Percentiles rank a stretch among this genome's conserved stretches.
phyloP scores from a whole-genome alignment of 768 basidiomycete species.

The Mycena sanguinolenta region DNA sequence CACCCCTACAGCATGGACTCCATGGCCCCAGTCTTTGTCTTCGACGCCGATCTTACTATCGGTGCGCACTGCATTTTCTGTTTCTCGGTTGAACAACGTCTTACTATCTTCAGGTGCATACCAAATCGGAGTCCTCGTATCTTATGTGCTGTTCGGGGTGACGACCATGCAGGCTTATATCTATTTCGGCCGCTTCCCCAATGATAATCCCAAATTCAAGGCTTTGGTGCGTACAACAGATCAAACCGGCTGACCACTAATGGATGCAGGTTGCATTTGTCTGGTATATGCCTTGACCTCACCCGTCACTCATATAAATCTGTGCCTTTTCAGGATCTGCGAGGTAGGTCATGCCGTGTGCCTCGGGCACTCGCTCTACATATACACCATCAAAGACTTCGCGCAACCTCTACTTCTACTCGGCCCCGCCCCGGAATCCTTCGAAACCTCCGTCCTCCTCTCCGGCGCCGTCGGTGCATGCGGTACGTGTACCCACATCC shows the following conservation, averaged over 20 bases:
- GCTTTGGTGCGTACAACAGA: background rate
- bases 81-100: background rate
- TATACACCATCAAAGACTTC: background rate
- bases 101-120: background rate
- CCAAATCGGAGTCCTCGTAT: background rate
- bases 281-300: background rate
- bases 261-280: background rate
- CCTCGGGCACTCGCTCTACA: background rate
- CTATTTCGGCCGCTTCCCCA: background rate
- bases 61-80: background rate
- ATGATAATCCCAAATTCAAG: background rate
- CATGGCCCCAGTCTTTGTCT: too few species aligned
- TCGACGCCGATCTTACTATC: too few species aligned
- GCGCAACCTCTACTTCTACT: background rate
- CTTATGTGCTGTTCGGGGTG: slow-evolving; percentile 13
- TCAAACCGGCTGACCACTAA: background rate
- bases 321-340: background rate
- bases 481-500: background rate
- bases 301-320: background rate
- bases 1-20: too few species aligned
- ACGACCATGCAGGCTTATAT: slow-evolving; percentile 8
- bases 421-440: background rate
- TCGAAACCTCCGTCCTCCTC: background rate
- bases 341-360: background rate
- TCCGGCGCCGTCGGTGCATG: background rate